Evolutionary conservation across 257 asterid species (phyloP), one percentile per base, ranked within the genome.

Genomic region (Paulownia fortunei): DNA sequence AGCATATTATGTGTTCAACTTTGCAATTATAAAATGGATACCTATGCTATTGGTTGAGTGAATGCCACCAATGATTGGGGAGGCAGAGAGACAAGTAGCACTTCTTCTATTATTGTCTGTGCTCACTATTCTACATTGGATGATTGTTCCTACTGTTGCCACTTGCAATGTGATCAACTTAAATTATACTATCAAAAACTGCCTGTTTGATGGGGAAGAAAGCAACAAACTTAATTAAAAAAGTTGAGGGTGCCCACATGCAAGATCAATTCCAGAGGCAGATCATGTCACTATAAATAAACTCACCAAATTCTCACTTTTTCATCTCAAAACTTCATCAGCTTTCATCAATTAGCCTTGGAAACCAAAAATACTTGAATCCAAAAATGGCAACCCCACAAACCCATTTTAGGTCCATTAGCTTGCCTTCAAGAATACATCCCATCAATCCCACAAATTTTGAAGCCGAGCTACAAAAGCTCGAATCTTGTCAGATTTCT

Each of bases 351-450:
- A 47, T 18, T 15, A 12, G 24, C 52, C 34, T 32, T 30, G 1
- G 34, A 47, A 51, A 19, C 9, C 21, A n/a, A 46, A 8, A 27
- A 39, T 0, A 6, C 0, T 2, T 19, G 19, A 47, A 66, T 41
- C 6, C 27, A 58, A 76, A 81, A 64, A 92, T 92, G 97, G 89
- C 87, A 72, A 49, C 36, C 21, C 76, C 86, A 69, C 91, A 86
- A 76, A 77, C 23, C 18, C 89, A 84, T 68, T 73, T 58, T 3
- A 92, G 98, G 76, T 94, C 97, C 59, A 91, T 91, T 19, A 92
- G 98, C 69, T 82, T 94, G 41, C 98, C 98, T 58, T 81, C 99
- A 74, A 89, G 98, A 60, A 78, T 90, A 58, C 87, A 81, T 27
- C 87, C 87, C 52, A 83, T 83, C 11, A 82, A 84, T 42, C 75